Base-by-base conservation (phyloP, 2,329 filamentous ascomycete genomes). In the Colletotrichum tamarilloi region DNA sequence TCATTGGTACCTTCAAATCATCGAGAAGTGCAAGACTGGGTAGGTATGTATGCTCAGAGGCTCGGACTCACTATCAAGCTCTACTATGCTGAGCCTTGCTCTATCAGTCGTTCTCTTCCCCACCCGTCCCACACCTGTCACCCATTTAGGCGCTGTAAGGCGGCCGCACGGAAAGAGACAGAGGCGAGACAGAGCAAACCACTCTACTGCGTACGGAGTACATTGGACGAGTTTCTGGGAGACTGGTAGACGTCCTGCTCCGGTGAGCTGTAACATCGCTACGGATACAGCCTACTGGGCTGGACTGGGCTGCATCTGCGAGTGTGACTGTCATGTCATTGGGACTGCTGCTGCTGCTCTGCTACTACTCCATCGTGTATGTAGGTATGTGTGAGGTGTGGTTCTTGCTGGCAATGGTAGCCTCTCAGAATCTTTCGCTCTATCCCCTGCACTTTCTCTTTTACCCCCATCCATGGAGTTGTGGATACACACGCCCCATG, bases 101-200 rank as follows among this genome's bases (percentile, higher is more conserved):
- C 38, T 58, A 63, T 63, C 63, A 58, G 57, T 52, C 46, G 55
- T 66, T 68, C 60, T 57, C 14, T 46, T 56, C 52, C 28, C 62
- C 72, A 63, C 62, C 30, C 14, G 55, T 62, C 68, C 62, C 62
- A 52, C 63, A 68, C 58, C 72, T 68, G 63, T 74, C 62, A 68
- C 42, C 32, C 52, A 26, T 72, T 58, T 72, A 74, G 62, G 62
- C 72, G 72, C 57, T 72, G 49, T 35, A 52, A 46, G 55, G 49
- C 68, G 62, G 68, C 57, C 68, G 42, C 57, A 56, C 53, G 49
- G 16, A 30, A 52, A 59, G 56, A 57, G n/a, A 22, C 12, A 42
- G 35, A 38, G 14, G 19, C 1, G 14, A 42, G 38, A 42, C 38
- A 42, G 28, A 60, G 60, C 59, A 38, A 66, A 49, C 55, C 2